Conservation (phyloP, 768 basidiomycete species). For the Rhizopogon salebrosus region DNA sequence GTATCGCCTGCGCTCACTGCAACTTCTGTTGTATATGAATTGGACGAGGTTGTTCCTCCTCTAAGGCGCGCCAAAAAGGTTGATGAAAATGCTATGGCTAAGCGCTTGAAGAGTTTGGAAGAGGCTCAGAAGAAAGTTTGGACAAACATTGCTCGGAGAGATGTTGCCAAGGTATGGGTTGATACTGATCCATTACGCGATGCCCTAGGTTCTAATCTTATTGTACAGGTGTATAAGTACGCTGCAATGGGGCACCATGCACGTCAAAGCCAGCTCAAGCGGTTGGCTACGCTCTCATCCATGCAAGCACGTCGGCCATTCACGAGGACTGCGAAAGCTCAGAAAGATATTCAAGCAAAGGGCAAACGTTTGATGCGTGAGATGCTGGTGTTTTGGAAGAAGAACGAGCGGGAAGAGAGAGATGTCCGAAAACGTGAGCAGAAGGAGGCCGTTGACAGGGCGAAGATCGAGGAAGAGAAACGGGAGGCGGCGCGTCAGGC, state of each 20-base stretch:
- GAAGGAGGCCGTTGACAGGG: constrained; percentile 86
- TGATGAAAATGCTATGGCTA: constrained; percentile 65
- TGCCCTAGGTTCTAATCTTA: constrained; percentile 6
- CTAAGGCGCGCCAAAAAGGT: constrained; percentile 74
- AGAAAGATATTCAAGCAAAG: constrained; percentile 80
- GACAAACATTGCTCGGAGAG: constrained; percentile 81
- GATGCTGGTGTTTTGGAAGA: constrained; percentile 97
- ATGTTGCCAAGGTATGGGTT: constrained; percentile 69
- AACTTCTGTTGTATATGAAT: constrained; percentile 62
- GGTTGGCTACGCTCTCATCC: constrained; percentile 69
- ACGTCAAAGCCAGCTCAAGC: constrained; percentile 65
- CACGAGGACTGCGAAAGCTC: constrained; percentile 66
- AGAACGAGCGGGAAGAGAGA: constrained; percentile 94
- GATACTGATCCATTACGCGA: neutral
- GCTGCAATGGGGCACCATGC: constrained; percentile 62
- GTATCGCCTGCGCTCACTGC: constrained; percentile 55
- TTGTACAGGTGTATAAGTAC: constrained; percentile 71
- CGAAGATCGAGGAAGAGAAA: constrained; percentile 87
- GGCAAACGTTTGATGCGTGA: constrained; percentile 89
- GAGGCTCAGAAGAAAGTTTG: constrained; percentile 87
- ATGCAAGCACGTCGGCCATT: constrained; percentile 77
- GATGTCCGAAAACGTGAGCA: constrained; percentile 91
- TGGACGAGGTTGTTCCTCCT: constrained; percentile 65
- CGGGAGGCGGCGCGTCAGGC: constrained; percentile 92
- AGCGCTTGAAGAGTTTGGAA: constrained; percentile 72